A percentile compares a stretch with the other conserved stretches of the same genome.
Evolutionary conservation across 352 stramenopile species (phyloP).

Genomic region (Globisporangium barbulae): DNA sequence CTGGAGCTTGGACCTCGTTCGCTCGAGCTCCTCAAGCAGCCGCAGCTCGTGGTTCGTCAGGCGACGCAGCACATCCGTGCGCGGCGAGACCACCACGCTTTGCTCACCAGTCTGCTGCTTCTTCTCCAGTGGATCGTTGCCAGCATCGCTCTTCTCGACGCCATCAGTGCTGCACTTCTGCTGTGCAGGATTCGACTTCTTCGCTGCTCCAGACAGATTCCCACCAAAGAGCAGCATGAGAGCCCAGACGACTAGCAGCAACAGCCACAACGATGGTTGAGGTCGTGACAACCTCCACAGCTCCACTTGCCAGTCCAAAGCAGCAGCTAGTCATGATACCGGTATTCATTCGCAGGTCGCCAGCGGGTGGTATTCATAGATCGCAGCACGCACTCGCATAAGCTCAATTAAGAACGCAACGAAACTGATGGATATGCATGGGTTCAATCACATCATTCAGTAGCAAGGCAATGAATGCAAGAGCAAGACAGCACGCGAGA

Average conservation of each 20-base stretch:
- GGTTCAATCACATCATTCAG: too few relatives aligned
- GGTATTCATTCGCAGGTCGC: not conserved
- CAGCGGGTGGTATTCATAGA: not conserved
- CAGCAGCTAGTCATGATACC: not conserved
- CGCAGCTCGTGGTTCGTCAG: slow-evolving; percentile 78
- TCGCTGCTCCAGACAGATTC: slow-evolving; percentile 37
- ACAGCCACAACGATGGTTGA: not conserved
- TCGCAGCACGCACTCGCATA: not conserved
- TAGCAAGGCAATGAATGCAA: not conserved
- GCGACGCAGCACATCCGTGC: slow-evolving; percentile 61
- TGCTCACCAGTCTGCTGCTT: slow-evolving; percentile 3
- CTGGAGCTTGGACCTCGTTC: slow-evolving; percentile 63
- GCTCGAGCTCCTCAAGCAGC: slow-evolving; percentile 73
- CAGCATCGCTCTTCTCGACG: not conserved
- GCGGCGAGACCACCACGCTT: slow-evolving; percentile 26
- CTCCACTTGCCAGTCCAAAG: not conserved
- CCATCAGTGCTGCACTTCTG: not conserved
- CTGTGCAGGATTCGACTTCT: slow-evolving; percentile 13
- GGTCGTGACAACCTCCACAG: not conserved
- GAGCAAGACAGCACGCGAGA: not conserved
- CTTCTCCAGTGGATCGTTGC: not conserved
- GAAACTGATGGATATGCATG: too few relatives aligned
- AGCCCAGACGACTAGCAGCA: not conserved
- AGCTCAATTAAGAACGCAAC: not conserved
- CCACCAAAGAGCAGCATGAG: slow-evolving; percentile 71